A percentile compares a stretch with the other conserved stretches of the same genome.
These are phyloP conservation scores for Dictyophora rubrovolvata DNA, from an alignment of 768 basidiomycete species.

Conservation along the genomic window DNA sequence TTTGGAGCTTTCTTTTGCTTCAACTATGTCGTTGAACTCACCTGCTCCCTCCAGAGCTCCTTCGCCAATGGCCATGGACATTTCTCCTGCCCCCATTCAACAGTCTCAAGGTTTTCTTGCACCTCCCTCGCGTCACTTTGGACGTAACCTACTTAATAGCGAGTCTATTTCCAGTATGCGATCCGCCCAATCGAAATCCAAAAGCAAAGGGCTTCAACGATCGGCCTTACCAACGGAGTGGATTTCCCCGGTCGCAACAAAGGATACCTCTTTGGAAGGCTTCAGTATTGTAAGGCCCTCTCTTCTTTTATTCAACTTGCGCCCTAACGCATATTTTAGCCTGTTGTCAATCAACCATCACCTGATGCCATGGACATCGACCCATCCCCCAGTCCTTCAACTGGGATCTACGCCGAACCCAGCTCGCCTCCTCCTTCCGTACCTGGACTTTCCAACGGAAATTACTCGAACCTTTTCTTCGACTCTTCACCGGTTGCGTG, in stretches of 20 bases:
- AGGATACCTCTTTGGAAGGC: neutral
- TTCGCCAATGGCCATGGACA: constrained; percentile 63
- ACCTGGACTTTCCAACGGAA: constrained; percentile 18
- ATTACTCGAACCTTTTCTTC: constrained; percentile 55
- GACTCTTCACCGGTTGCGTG: constrained; percentile 36
- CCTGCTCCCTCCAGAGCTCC: constrained; percentile 38
- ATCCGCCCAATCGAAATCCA: constrained; percentile 21
- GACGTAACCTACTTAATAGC: constrained; percentile 61
- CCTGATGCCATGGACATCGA: constrained; percentile 74
- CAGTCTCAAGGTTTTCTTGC: constrained; percentile 17
- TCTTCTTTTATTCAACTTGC: neutral
- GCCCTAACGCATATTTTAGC: neutral
- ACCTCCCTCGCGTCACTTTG: constrained; percentile 46
- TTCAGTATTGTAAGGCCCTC: neutral
- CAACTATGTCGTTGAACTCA: constrained; percentile 70
- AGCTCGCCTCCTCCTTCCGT: constrained; percentile 14
- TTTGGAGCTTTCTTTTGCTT: constrained; percentile 74
- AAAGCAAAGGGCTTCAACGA: constrained; percentile 50
- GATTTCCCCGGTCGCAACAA: neutral
- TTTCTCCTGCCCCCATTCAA: constrained; percentile 50
- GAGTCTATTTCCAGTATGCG: constrained; percentile 11
- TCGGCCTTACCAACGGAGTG: constrained; percentile 56
- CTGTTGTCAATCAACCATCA: constrained; percentile 18
- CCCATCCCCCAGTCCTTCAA: constrained; percentile 18
- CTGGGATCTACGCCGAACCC: constrained; percentile 29